A percentile compares a stretch with the other conserved stretches of the same genome.
These are phyloP conservation scores for Cladosporium austrohemisphaericum DNA, from an alignment of 2,329 filamentous ascomycete genomes.

Conservation along the genomic window DNA sequence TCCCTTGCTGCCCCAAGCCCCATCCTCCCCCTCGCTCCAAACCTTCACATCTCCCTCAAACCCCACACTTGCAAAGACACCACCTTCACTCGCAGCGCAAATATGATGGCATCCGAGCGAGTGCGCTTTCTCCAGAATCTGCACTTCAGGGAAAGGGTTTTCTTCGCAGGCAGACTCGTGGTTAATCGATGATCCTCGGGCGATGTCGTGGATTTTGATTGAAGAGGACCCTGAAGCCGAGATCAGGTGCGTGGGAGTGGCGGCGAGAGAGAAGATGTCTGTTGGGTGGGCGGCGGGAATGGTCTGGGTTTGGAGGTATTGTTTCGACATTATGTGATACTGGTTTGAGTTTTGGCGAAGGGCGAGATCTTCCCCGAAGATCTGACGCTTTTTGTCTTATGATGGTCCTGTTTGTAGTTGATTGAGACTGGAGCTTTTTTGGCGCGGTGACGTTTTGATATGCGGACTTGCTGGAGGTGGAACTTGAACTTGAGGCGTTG, in stretches of 20 bases:
- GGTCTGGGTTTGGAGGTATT: conserved; percentile 92
- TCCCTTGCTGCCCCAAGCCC: conserved; percentile 51
- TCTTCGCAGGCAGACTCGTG: conserved; percentile 46
- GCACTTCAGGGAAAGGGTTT: conserved; percentile 65
- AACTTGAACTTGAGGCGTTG: too few relatives aligned
- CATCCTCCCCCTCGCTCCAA: conserved; percentile 61
- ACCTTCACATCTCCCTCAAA: conserved; percentile 86
- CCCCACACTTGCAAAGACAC: conserved; percentile 73
- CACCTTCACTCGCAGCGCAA: conserved; percentile 65
- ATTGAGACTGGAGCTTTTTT: too few relatives aligned
- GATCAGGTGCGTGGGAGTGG: conserved; percentile 53
- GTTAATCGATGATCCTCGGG: conserved; percentile 40
- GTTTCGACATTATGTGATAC: conserved; percentile 65
- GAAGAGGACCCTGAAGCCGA: conserved; percentile 81
- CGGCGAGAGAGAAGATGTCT: conserved; percentile 37
- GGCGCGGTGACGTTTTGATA: conserved; percentile 13
- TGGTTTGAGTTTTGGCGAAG: background rate
- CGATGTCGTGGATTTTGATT: conserved; percentile 73
- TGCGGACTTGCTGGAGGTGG: conserved; percentile 7
- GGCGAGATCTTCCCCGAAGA: too few relatives aligned
- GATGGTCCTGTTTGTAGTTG: too few relatives aligned
- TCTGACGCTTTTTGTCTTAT: background rate
- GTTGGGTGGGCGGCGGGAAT: conserved; percentile 61
- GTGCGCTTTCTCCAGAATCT: conserved; percentile 77
- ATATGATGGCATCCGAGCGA: conserved; percentile 89